These are phyloP conservation scores for Verticillium nonalfalfae DNA, from an alignment of 2,329 filamentous ascomycete genomes.

Conservation along the genomic window DNA sequence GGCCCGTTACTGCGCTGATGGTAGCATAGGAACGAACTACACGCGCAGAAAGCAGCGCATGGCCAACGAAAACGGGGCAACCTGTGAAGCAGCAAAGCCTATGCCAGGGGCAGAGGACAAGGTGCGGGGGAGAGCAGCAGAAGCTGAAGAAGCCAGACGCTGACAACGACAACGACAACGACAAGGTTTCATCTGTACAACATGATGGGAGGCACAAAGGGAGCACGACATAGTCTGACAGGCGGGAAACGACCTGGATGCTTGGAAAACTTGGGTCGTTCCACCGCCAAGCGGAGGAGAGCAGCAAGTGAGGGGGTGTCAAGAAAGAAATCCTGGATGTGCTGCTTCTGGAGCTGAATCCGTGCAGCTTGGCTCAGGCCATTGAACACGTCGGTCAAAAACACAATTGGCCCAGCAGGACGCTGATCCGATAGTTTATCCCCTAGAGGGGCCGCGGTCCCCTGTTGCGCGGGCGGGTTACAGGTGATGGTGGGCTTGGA, in stretches of 20 bases:
- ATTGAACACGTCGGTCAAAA: background rate
- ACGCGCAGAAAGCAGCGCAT: no score
- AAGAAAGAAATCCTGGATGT: background rate
- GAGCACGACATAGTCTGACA: background rate
- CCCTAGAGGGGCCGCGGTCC: background rate
- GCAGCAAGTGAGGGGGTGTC: background rate
- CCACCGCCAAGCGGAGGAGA: background rate
- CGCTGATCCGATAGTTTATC: background rate
- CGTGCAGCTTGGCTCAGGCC: background rate
- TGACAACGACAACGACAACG: background rate
- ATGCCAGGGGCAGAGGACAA: no score
- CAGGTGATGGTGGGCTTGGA: background rate
- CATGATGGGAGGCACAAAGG: background rate
- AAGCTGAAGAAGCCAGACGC: background rate
- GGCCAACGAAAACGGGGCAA: no score
- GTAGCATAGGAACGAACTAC: no score
- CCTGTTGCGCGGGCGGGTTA: background rate
- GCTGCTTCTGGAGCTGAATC: background rate
- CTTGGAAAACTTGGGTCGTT: no score
- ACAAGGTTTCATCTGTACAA: background rate
- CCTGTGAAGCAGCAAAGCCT: no score
- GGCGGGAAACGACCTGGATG: background rate
- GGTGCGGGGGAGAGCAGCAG: background rate
- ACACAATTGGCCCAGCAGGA: background rate
- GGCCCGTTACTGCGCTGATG: no score